Percentiles rank a stretch among this genome's conserved stretches.
phyloP scores from a whole-genome alignment of 768 basidiomycete species.

The Cystofilobasidium macerans region DNA sequence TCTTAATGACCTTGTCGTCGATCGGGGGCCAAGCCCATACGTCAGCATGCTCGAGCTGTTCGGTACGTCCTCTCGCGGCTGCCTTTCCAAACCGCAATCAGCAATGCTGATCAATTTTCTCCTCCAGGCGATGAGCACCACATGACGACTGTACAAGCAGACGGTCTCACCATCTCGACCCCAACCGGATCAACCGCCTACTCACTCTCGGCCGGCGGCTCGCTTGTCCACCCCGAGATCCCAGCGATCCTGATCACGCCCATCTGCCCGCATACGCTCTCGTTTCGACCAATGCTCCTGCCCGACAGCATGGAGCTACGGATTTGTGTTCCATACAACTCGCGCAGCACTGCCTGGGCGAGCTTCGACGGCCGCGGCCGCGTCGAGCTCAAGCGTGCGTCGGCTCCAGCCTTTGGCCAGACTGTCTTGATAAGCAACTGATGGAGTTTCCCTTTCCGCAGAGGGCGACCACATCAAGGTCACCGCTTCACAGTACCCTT shows the following conservation, averaged over 20 bases:
- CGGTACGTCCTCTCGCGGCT: slow-evolving; percentile 48
- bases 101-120: slow-evolving; percentile 20
- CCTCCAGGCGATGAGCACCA: slow-evolving; percentile 90
- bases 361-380: slow-evolving; percentile 95
- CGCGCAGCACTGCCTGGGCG: slow-evolving; percentile 95
- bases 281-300: slow-evolving; percentile 95
- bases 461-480: slow-evolving; percentile 99
- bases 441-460: no score
- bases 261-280: slow-evolving; percentile 95
- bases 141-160: slow-evolving; percentile 97
- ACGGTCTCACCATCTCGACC: slow-evolving; percentile 85
- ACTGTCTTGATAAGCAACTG: slow-evolving; percentile 7
- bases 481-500: slow-evolving; percentile 90
- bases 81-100: neutral
- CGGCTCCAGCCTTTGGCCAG: neutral
- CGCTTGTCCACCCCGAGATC: slow-evolving; percentile 93
- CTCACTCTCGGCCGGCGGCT: slow-evolving; percentile 96
- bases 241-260: slow-evolving; percentile 93
- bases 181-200: slow-evolving; percentile 98
- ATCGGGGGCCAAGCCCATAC: slow-evolving; percentile 94
- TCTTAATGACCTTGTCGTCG: slow-evolving; percentile 94
- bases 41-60: slow-evolving; percentile 92
- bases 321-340: slow-evolving; percentile 98
- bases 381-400: slow-evolving; percentile 84
- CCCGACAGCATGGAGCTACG: slow-evolving; percentile 98